phyloP scores from a whole-genome alignment of 345 rosid genomes.

The rapeseed (Brassica napus) region Da-Ae NC_063440.1:14207001-14207500 shows the following conservation, averaged over 20 bases:
- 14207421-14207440: no score
- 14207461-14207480: no score
- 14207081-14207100: conserved; percentile 61
- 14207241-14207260: conserved; percentile 3
- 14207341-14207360: conserved; percentile 15
- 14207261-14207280: conserved; percentile 27
- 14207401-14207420: background rate
- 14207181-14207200: conserved; percentile 64
- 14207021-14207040: background rate
- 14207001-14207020: background rate
- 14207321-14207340: background rate
- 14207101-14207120: conserved; percentile 61
- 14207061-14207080: conserved; percentile 53
- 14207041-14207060: conserved; percentile 2
- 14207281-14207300: conserved; percentile 9
- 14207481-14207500: no score
- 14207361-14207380: conserved; percentile 19
- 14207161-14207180: conserved; percentile 58
- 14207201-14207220: conserved; percentile 1
- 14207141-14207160: conserved; percentile 63
- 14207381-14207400: conserved; percentile 23
- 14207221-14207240: background rate
- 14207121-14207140: conserved; percentile 77
- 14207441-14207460: no score
- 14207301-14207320: conserved; percentile 13